Conservation (phyloP, 2,329 filamentous ascomycete species). For the Teratosphaeria viscida region DNA sequence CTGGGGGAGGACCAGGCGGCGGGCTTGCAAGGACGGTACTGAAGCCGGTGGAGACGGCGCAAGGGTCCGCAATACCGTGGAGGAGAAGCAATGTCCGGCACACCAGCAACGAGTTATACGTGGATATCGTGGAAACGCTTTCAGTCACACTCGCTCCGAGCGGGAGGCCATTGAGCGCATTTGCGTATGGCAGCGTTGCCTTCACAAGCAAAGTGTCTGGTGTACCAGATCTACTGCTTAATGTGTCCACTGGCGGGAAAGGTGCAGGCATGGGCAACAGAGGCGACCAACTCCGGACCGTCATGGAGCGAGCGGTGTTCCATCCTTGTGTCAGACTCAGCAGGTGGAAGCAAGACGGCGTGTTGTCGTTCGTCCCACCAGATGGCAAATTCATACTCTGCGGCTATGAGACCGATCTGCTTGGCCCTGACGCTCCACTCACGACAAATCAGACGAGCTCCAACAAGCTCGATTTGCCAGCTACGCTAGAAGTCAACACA, state of each 20-base stretch:
- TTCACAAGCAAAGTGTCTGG: slow-evolving; percentile 95
- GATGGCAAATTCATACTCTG: slow-evolving; percentile 90
- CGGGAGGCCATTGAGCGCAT: slow-evolving; percentile 73
- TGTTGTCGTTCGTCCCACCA: slow-evolving; percentile 90
- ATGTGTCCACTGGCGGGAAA: slow-evolving; percentile 69
- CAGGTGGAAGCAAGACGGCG: slow-evolving; percentile 80
- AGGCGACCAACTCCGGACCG: slow-evolving; percentile 27
- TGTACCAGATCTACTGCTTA: slow-evolving; percentile 78
- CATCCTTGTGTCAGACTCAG: slow-evolving; percentile 88
- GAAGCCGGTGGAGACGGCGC: slow-evolving; percentile 29
- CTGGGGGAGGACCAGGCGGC: background rate
- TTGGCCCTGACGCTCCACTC: slow-evolving; percentile 51
- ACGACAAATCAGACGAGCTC: slow-evolving; percentile 17
- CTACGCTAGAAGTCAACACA: slow-evolving; percentile 71
- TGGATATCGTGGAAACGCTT: slow-evolving; percentile 86
- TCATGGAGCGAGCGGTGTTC: slow-evolving; percentile 84
- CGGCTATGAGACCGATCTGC: slow-evolving; percentile 84
- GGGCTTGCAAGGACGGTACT: background rate
- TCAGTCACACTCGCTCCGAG: slow-evolving; percentile 83
- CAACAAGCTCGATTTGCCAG: slow-evolving; percentile 73
- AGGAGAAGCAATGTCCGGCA: slow-evolving; percentile 83
- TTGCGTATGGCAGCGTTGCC: slow-evolving; percentile 83
- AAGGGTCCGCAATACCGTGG: slow-evolving; percentile 63
- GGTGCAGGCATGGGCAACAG: slow-evolving; percentile 58
- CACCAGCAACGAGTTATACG: slow-evolving; percentile 94